These are phyloP conservation scores for Tolypocladium ophioglossoides DNA, from an alignment of 2,329 filamentous ascomycete species.

Conservation along the genomic window DNA sequence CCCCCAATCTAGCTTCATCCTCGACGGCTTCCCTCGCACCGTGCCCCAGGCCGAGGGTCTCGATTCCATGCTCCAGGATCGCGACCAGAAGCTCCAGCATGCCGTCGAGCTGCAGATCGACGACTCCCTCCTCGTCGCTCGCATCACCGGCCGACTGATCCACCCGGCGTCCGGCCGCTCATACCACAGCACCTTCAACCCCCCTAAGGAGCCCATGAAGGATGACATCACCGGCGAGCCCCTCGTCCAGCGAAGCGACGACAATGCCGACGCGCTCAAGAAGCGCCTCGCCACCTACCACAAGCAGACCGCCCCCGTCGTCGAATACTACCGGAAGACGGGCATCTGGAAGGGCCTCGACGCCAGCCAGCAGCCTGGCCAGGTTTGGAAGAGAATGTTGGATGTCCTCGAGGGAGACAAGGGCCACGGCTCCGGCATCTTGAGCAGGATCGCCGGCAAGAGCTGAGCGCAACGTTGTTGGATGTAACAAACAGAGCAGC, in stretches of 20 bases:
- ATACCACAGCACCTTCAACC: constrained; percentile 99
- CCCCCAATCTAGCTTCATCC: constrained; percentile 67
- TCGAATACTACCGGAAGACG: constrained; percentile 92
- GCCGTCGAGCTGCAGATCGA: constrained; percentile 96
- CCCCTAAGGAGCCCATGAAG: constrained; percentile 85
- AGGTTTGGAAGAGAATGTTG: constrained; percentile 91
- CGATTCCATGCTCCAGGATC: constrained; percentile 75
- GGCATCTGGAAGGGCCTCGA: constrained; percentile 96
- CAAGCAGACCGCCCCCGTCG: constrained; percentile 83
- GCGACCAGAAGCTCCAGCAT: constrained; percentile 81
- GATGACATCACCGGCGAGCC: constrained; percentile 97
- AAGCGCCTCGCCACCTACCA: constrained; percentile 94
- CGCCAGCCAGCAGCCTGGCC: constrained; percentile 87
- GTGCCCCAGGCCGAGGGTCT: constrained; percentile 91
- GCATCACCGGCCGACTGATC: constrained; percentile 91
- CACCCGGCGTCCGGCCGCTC: constrained; percentile 93
- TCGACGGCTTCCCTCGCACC: constrained; percentile 96
- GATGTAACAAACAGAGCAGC: background rate
- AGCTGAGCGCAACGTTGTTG: constrained; percentile 10
- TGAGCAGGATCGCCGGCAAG: constrained; percentile 23
- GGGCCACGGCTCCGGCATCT: constrained; percentile 25
- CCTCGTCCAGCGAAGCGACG: constrained; percentile 89
- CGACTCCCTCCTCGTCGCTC: constrained; percentile 82
- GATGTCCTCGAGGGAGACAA: constrained; percentile 63
- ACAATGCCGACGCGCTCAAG: constrained; percentile 92